Base-by-base conservation (phyloP, 2,329 filamentous ascomycete species). In the Cladosporium sp. region DNA sequence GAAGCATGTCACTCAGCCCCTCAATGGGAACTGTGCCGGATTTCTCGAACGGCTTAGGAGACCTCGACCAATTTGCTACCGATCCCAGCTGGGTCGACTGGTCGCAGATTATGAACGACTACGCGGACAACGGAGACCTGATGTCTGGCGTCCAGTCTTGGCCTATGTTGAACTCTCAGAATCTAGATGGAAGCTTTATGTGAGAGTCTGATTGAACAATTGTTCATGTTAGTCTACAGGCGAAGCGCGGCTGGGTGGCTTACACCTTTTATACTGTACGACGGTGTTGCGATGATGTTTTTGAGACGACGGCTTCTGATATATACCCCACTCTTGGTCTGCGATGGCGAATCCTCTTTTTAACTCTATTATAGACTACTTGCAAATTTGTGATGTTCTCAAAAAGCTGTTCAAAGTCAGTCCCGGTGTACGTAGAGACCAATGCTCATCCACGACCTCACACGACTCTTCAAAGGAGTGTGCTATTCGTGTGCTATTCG, bases 81-180 rank as follows among this genome's bases (percentile, higher is more conserved):
- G 63, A 65, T 14, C 44, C 40, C 12, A 65, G 53, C 14, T 72
- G 70, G 71, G 68, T 67, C 44, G 70, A 72, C 53, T 72, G 69
- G 67, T 68, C 71, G 55, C 67, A 67, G 31, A 72, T 72, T 35
- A 68, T 72, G 68, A 65, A 69, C 31, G 70, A 72, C 44, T 65
- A 53, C 28, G 46, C 55, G 21, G 44, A 53, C 14, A 37, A 56
- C 11, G 49, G 35, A 18, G 63, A 60, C 18, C 3, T 44, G 5
- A 59, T 65, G 56, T 5, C 50, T 29, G 61, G 50, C 16, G 28
- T 46, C 16, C 59, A 63, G 26, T 23, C 50, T 5, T 63, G 33
- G 33, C 61, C 61, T 8, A 31, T 55, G 28, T 4, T 55, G 52
- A 55, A 55, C n/a, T n/a, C 28, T 29, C 28, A 55, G 28, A 18